Percentiles rank a stretch among this genome's conserved stretches.
These are phyloP conservation scores for Phytopythium cucurbitacearum DNA, from an alignment of 352 stramenopile genomes.

Conservation along the genomic window DNA sequence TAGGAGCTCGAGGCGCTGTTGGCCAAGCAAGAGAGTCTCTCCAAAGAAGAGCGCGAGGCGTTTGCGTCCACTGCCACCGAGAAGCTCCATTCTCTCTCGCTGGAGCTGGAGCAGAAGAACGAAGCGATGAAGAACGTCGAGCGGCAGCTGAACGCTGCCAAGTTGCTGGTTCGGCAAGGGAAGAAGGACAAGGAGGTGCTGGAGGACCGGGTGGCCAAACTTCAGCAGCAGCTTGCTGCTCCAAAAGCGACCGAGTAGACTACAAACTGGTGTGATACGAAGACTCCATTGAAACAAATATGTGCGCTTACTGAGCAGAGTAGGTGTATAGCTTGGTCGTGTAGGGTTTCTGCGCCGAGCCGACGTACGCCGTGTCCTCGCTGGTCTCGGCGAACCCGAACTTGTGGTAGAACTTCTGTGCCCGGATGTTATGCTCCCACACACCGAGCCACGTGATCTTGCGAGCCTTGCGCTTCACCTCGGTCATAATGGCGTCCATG, in stretches of 20 bases:
- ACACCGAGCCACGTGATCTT: slow-evolving; percentile 19
- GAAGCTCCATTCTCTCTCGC: slow-evolving; percentile 31
- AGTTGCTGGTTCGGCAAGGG: slow-evolving; percentile 53
- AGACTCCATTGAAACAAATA: too few relatives aligned
- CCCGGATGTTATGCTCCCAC: slow-evolving; percentile 23
- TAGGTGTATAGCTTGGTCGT: too few relatives aligned
- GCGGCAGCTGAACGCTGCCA: slow-evolving; percentile 61
- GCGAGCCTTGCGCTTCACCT: slow-evolving; percentile 13
- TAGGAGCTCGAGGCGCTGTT: slow-evolving; percentile 42
- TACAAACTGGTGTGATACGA: too few relatives aligned
- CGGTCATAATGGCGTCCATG: slow-evolving; percentile 19
- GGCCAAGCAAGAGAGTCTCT: slow-evolving; percentile 29
- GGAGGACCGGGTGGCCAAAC: background rate
- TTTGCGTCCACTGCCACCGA: slow-evolving; percentile 15
- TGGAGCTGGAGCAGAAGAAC: slow-evolving; percentile 38
- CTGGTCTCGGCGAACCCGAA: slow-evolving; percentile 22
- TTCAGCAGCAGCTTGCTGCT: background rate
- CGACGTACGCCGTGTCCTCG: slow-evolving; percentile 15
- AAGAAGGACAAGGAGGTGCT: slow-evolving; percentile 75
- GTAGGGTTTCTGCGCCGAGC: slow-evolving; percentile 2
- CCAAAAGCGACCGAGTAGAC: too few relatives aligned
- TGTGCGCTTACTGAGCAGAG: too few relatives aligned
- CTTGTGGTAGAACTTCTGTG: slow-evolving; percentile 26
- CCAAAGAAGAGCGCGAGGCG: slow-evolving; percentile 28
- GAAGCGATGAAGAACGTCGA: slow-evolving; percentile 44